Base-by-base conservation (phyloP, 345 rosid genomes). In the Brassica carinata region DNA sequence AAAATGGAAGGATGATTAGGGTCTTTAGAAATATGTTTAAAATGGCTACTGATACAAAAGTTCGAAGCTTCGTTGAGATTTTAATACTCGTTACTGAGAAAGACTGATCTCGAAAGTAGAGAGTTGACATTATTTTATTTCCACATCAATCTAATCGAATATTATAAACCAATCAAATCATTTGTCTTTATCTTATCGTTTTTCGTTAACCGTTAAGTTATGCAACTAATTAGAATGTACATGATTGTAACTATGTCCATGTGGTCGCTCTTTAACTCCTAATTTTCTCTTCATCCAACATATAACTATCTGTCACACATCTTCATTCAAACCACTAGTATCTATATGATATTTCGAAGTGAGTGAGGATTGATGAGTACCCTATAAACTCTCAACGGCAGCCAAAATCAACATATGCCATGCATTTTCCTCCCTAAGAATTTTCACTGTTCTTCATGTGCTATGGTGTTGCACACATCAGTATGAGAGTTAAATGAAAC, bases 21-120 rank as follows among this genome's bases (percentile, higher is more conserved):
- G 53, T 76, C 15, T n/a, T 10, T 30, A 81, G 13, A 65, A 27
- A 30, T 7, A 18, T 55, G 10, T 67, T 67, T 11, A 45, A 74
- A 67, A 51, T 27, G 31, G 7, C 10, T 29, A 8, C 7, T 38
- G 80, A 72, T 85, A 75, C 85, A 73, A 58, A 79, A 59, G 51
- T 85, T 86, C 72, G 88, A 85, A 84, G 82, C 85, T 88, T 88
- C 89, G 70, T 59, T 74, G n/a, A 72, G 66, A 66, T 58, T 72
- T 79, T 19, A 57, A 29, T 55, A 66, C 38, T 65, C 30, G 8
- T 15, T 67, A 15, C 43, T 59, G 66, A 31, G 19, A 83, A 67
- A 70, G 55, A 31, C 48, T 58, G 31, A 76, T 67, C 77, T 77
- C 69, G 75, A 72, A 67, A 26, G 4, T 72, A 26, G 77, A 76